Evolutionary conservation across 768 basidiomycete genomes (phyloP), one percentile per base, ranked within the genome.

Genomic region (Chalciporus pseudorubinellus): DNA sequence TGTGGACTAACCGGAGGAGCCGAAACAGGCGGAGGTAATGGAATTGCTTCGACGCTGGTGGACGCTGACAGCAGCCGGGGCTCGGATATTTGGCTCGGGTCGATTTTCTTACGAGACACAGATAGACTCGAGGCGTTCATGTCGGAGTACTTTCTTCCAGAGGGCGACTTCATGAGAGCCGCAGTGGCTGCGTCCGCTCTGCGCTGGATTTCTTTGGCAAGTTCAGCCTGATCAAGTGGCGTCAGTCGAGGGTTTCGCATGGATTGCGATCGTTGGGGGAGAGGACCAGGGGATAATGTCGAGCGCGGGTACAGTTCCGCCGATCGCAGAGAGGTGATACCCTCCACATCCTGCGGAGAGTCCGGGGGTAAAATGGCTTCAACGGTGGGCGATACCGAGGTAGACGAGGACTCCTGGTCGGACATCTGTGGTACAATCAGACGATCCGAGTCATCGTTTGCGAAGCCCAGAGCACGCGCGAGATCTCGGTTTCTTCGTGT

Each of bases 381-480:
- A 6, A 64, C 68, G 20, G 72, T 73, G 22, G 68, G 70, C n/a
- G 72, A 65, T 43, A 64, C 46, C 8, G 70, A 64, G 18, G 65
- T 53, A 51, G 69, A 56, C 21, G 66, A 62, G 39, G 66, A 61
- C 24, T 63, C 63, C n/a, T 60, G 63, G 41, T 51, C 48, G 38
- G 57, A 53, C 28, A 54, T 44, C 43, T 62, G 56, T 36, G 68
- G 58, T 18, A 55, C 56, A 14, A 64, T 31, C 29, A 66, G 55
- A 20, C 21, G 57, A 31, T 68, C 60, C 28, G 63, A 61, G 22
- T 72, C 74, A 48, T 78, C 76, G 16, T 62, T 67, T 16, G 86
- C 88, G 59, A 92, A 90, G 14, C 67, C 67, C 38, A 92, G 70
- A 16, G 83, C 84, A 50, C 85, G 84, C 2, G 89, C 85, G n/a